Base-by-base conservation (phyloP, 2,329 filamentous ascomycete species). In the Penicillium fuscoglaucum region DNA sequence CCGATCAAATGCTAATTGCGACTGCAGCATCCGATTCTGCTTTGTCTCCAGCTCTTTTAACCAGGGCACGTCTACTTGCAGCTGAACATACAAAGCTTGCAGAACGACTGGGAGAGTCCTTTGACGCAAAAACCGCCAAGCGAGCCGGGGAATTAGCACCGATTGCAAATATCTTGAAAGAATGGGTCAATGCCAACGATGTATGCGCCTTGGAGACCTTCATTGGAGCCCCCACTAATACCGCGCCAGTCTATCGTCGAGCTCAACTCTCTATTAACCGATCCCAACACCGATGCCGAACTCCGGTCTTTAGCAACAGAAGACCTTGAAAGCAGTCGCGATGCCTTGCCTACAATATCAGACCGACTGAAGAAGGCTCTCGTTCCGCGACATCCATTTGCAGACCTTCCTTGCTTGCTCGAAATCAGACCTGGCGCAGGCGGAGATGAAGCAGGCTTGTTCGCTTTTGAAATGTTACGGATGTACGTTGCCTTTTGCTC, bases 381-480 rank as follows among this genome's bases (percentile, higher is more conserved):
- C 53, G 90, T 96, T 17, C 95, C 95, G 0, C 85, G 87, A 41
- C 93, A 99, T 73, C 90, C 93, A 3, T 99, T 97, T 72, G 91
- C 91, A 33, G 84, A 91, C 61, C 83, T 98, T 66, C 91, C 93
- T 53, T 98, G 93, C 74, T 83, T 99, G 62, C 78, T 99, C 43
- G 95, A 99, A 77, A 90, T 99, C 59, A 86, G 93, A 0, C 95
- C 95, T 0, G 95, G 95, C 0, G 93, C 92, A 0, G 95, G 95
- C 39, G 95, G 95, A 2, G 87, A 91, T 57, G 95, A 99, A 77
- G 93, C 93, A 2, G 87, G 91, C 0, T 87, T 96, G 61, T 99
- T 99, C 67, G 91, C 93, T 13, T 90, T 90, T 55, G 87, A 95
- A 52, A 77, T 99, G 7, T 85, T 96, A 66, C 86, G 88, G 65